phyloP scores from a whole-genome alignment of 108 stramenopile species.

The Skeletonema potamos region DNA sequence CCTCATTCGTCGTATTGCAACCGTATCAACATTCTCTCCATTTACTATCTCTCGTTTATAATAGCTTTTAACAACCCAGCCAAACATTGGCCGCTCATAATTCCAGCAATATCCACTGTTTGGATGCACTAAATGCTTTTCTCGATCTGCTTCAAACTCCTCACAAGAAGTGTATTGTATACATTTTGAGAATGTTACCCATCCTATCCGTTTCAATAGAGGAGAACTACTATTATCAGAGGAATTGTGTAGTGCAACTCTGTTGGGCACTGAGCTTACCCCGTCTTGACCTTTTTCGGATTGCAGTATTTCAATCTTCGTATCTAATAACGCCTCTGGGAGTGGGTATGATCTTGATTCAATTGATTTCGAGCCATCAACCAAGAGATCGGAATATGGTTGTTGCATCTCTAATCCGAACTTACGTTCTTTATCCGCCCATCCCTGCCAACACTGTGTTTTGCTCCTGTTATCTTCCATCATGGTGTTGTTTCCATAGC shows the following conservation, averaged over 20 bases:
- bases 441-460: conserved; percentile 10
- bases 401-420: conserved; percentile 79
- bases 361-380: conserved; percentile 62
- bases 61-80: conserved; percentile 58
- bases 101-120: conserved; percentile 73
- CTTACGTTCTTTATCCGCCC: background rate
- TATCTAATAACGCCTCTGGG: conserved; percentile 54
- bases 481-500: too few relatives aligned
- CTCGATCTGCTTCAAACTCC: conserved; percentile 60
- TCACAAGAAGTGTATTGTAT: conserved; percentile 35
- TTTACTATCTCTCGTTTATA: background rate
- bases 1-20: conserved; percentile 16
- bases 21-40: background rate
- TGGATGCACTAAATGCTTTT: conserved; percentile 54
- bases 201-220: conserved; percentile 45
- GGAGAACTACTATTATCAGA: background rate
- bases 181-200: conserved; percentile 53
- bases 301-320: conserved; percentile 57
- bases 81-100: conserved; percentile 54
- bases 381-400: conserved; percentile 59
- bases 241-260: conserved; percentile 9
- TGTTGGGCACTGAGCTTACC: conserved; percentile 48
- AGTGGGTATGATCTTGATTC: conserved; percentile 72
- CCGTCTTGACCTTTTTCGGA: conserved; percentile 52
- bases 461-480: background rate